These are phyloP conservation scores for Symbiotaphrina buchneri DNA, from an alignment of 495 filamentous ascomycete genomes.

Conservation along the genomic window DNA sequence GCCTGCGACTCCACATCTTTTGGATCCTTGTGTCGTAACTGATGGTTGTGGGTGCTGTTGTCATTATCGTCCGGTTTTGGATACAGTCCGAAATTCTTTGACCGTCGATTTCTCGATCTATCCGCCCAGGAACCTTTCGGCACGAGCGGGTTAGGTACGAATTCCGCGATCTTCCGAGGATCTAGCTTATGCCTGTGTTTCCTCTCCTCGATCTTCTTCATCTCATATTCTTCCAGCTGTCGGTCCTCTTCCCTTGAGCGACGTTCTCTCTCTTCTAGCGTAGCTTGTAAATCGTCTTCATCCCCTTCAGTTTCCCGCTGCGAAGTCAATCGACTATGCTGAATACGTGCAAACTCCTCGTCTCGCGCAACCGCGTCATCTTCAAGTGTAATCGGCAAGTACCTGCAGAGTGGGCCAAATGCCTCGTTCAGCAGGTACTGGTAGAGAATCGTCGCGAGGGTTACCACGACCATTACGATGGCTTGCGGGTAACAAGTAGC, in stretches of 20 bases:
- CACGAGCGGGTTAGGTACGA: not conserved
- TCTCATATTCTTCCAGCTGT: conserved; percentile 33
- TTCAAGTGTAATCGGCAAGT: conserved; percentile 86
- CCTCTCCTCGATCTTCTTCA: conserved; percentile 23
- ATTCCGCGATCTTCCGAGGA: conserved; percentile 6
- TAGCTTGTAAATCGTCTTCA: conserved; percentile 19
- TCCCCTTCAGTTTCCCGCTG: conserved; percentile 26
- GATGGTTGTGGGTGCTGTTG: conserved; percentile 15
- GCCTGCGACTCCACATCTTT: conserved; percentile 46
- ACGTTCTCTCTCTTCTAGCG: conserved; percentile 17
- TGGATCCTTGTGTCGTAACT: conserved; percentile 9
- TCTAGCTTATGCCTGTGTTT: conserved; percentile 8
- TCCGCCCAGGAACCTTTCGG: conserved; percentile 13
- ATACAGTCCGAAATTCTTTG: conserved; percentile 17
- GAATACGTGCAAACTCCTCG: conserved; percentile 62
- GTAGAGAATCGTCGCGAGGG: conserved; percentile 50
- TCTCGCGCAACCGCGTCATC: conserved; percentile 82
- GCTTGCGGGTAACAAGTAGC: conserved; percentile 58
- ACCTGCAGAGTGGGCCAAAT: conserved; percentile 69
- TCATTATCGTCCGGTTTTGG: conserved; percentile 3
- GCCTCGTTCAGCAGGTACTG: conserved; percentile 67
- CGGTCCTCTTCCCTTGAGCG: conserved; percentile 15
- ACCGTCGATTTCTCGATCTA: conserved; percentile 17
- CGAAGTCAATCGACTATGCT: conserved; percentile 28
- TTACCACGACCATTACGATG: conserved; percentile 67